Conservation (phyloP, 768 basidiomycete genomes). For the Rhizopogon vinicolor region DNA sequence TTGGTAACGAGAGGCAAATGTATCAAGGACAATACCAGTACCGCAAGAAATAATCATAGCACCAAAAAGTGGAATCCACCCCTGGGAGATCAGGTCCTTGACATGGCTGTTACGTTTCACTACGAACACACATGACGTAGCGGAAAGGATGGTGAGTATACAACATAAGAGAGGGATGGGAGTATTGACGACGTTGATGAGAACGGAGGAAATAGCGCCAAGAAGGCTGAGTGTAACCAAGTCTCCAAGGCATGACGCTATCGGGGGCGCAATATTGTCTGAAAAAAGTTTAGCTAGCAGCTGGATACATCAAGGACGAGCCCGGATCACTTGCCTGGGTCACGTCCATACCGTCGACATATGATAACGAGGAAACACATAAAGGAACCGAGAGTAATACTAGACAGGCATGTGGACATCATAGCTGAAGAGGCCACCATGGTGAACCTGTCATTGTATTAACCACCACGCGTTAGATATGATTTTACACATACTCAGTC, state of each 20-base stretch:
- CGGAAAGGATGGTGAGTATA: conserved; percentile 43
- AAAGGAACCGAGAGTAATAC: conserved; percentile 82
- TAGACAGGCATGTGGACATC: conserved; percentile 75
- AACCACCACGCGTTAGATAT: conserved; percentile 2
- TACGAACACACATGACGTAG: conserved; percentile 47
- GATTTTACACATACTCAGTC: conserved; percentile 27
- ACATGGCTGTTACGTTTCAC: conserved; percentile 67
- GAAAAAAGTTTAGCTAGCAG: conserved; percentile 1
- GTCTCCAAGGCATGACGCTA: conserved; percentile 91
- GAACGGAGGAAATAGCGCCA: conserved; percentile 65
- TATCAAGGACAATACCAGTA: conserved; percentile 88
- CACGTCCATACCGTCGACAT: conserved; percentile 68
- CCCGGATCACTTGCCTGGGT: conserved; percentile 62
- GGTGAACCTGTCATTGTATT: conserved; percentile 48
- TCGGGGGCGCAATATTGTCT: conserved; percentile 96
- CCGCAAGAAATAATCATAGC: conserved; percentile 86
- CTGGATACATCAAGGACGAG: not conserved
- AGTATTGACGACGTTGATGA: conserved; percentile 64
- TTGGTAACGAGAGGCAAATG: conserved; percentile 80
- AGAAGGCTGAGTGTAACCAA: conserved; percentile 85
- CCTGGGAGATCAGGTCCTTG: conserved; percentile 68
- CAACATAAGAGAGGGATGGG: conserved; percentile 55
- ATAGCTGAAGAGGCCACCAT: conserved; percentile 77
- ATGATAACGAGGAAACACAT: conserved; percentile 83
- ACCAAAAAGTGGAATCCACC: conserved; percentile 89